Evolutionary conservation across 148 eudicot species (phyloP).

Genomic region (Salicornia ramosissima): DNA sequence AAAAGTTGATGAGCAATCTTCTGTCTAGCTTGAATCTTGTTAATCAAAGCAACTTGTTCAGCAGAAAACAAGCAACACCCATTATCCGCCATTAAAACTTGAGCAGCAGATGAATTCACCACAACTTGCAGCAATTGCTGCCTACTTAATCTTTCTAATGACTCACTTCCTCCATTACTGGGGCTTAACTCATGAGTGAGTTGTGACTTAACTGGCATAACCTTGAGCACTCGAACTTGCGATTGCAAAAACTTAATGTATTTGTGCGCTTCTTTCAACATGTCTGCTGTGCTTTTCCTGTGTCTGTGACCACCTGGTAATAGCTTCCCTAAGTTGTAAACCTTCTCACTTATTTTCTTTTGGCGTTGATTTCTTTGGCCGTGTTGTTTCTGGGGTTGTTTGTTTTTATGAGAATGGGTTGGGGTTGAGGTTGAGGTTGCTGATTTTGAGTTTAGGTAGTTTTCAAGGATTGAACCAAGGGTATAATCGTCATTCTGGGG

Average conservation of each 20-base stretch:
- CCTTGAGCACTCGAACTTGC: not conserved
- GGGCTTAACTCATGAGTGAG: not conserved
- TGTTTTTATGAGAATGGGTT: not conserved
- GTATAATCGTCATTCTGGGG: not conserved
- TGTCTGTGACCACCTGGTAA: not conserved
- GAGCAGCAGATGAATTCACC: too few relatives aligned
- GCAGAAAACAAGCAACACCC: too few relatives aligned
- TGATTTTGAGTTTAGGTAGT: too few relatives aligned
- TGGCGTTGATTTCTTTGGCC: not conserved
- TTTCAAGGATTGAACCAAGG: not conserved
- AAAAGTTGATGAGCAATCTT: too few relatives aligned
- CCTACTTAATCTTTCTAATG: too few relatives aligned
- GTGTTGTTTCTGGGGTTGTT: too few relatives aligned
- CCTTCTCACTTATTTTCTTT: not conserved
- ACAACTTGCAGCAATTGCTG: too few relatives aligned
- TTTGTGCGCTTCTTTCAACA: not conserved
- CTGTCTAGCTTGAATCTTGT: too few relatives aligned
- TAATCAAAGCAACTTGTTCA: too few relatives aligned
- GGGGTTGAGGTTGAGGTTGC: too few relatives aligned
- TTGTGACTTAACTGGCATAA: not conserved
- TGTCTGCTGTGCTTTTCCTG: not conserved
- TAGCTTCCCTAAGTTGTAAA: not conserved
- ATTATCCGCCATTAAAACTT: too few relatives aligned
- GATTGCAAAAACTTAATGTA: not conserved
- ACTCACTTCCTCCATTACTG: not conserved